Base-by-base conservation (phyloP, 2,329 filamentous ascomycete species). In the Fusarium anthophilum region DNA sequence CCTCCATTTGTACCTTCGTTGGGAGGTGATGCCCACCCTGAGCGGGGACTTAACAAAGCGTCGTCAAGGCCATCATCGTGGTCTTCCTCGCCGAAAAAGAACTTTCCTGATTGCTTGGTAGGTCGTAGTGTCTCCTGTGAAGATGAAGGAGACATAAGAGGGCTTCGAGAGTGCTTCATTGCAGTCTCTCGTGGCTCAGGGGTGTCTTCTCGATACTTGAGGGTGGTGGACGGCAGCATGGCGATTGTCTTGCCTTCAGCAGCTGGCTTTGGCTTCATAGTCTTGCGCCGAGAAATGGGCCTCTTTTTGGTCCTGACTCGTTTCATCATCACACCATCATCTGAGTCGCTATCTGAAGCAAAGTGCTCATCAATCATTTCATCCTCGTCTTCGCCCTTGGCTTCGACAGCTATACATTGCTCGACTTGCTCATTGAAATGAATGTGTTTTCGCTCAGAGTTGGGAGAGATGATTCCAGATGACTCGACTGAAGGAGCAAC, bases 371-470 rank as follows among this genome's bases (percentile, higher is more conserved):
- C 83, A 30, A 91, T 88, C 18, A 92, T 87, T 17, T 93, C 91
- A 54, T 95, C 91, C 60, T 94, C 91, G 35, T 93, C 91, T 30
- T 92, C 92, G 73, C 93, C 91, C 83, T 97, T 97, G 76, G 91
- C 88, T 39, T 98, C 95, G 38, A 99, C 90, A 13, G 96, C 96
- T 74, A 98, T 98, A 81, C 95, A 98, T 81, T 98, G 96, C 81
- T 95, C 92, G 6, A 99, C 96, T 83, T 96, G 93, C 80, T 98
- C 94, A 80, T 98, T 96, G 82, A 99, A 99, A 79, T 97, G 94
- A 74, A 99, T 98, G 81, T 98, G 96, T 69, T 92, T 95, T 78
- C 91, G 89, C 78, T 93, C 92, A 13, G 89, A 82, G 85, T 90
- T 83, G 66, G 94, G 83, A 80, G 91, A 87, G 82, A 86, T 77